Evolutionary conservation across 202 grass and related monocot genomes (phyloP), one percentile per base, ranked within the genome.

Genomic region (Zoysia matrella): DNA sequence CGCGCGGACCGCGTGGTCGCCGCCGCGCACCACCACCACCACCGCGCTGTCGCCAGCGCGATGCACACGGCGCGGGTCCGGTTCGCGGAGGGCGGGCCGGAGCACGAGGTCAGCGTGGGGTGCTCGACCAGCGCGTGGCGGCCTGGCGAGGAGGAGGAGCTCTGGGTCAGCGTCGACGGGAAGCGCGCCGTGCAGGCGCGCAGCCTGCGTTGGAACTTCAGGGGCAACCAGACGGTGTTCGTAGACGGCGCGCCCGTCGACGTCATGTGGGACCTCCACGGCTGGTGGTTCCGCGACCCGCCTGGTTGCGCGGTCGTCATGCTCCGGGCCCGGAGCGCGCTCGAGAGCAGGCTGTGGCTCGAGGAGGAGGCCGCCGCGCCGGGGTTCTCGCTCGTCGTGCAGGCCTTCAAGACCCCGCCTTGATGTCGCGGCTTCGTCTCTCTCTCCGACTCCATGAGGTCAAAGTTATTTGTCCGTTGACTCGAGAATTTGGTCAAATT

Each of bases 191-290:
- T 99, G 72, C 84, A 87, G 69, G 89, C 94, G 56, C 83, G 87
- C 58, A 75, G 83, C 43, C 83, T 99, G 36, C 84, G 82, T 48
- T 95, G 92, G 93, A 99, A 99, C 76, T 99, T 99, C 61, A 18
- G 96, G 16, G 95, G 95, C 2, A 98, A 98, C 85, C 92, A 98
- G 90, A 98, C 92, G 2, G 86, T 98, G 47, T 98, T 98, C 86
- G 82, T 98, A 46, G 90, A 98, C 30, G 95, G 95, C 49, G 79
- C 82, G 6, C 95, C 95, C 52, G 88, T 95, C 2, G 95, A 95
- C 80, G 72, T 93, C 40, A 91, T 98, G 86, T 98, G 95, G 95
- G 92, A 95, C 82, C 85, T 98, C 4, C 88, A 92, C 55, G 88
- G 77, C 14, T 93, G 95, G 95, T 91, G 84, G 84, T 94, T 90